Evolutionary conservation across 176 grass and related monocot genomes (phyloP).

Genomic region (Coix lacrymajobi): DNA sequence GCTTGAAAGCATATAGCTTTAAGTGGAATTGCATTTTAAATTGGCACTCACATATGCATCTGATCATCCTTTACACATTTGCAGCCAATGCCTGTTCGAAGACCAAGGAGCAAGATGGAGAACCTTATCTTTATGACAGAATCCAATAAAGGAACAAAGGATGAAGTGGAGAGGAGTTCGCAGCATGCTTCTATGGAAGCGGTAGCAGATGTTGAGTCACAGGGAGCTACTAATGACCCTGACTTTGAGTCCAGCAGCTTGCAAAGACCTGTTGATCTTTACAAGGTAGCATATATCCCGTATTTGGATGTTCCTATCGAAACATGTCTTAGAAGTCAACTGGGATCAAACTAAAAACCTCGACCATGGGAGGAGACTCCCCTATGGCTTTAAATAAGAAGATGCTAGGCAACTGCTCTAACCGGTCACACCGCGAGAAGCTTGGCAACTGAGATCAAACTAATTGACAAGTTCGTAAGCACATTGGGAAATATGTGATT

Average conservation of each 20-base stretch:
- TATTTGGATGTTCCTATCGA: neutral
- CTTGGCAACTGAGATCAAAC: too few relatives aligned
- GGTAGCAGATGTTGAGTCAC: constrained; percentile 31
- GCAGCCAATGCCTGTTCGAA: constrained; percentile 78
- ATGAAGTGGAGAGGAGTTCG: constrained; percentile 36
- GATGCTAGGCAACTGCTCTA: too few relatives aligned
- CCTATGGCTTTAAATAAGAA: too few relatives aligned
- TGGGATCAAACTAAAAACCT: neutral
- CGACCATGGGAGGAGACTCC: too few relatives aligned
- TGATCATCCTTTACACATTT: constrained; percentile 28
- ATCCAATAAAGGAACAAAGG: constrained; percentile 46
- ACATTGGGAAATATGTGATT: too few relatives aligned
- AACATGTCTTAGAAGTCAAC: neutral
- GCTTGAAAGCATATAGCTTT: neutral
- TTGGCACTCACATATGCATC: neutral
- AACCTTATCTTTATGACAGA: constrained; percentile 81
- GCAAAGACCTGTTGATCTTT: constrained; percentile 89
- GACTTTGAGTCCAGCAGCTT: constrained; percentile 44
- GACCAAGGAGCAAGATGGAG: constrained; percentile 81
- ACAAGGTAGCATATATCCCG: constrained; percentile 45
- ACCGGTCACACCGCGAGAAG: too few relatives aligned
- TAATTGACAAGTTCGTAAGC: too few relatives aligned
- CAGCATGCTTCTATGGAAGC: constrained; percentile 38
- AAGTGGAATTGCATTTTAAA: neutral
- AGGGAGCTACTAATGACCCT: constrained; percentile 28